Evolutionary conservation across 2,329 filamentous ascomycete genomes (phyloP), one percentile per base, ranked within the genome.

Genomic region (Phialophora expanda): DNA sequence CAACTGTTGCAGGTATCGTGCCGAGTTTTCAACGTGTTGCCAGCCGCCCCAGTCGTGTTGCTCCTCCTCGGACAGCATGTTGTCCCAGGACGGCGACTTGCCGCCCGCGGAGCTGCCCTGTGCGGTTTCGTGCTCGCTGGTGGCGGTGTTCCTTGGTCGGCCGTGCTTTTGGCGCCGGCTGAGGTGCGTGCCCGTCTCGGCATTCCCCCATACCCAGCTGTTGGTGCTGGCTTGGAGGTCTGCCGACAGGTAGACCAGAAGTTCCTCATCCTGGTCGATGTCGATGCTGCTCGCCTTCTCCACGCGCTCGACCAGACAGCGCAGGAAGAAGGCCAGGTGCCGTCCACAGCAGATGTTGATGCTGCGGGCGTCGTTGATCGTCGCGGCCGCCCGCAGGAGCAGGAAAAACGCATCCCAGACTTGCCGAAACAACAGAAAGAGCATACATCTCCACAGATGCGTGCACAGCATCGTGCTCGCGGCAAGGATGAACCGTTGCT

Each of bases 371-470:
- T 88, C 84, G 30, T 89, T 89, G 63, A 97, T 89, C 1, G 87
- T 85, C 1, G 87, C 85, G 11, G 90, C 86, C 0, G 90, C 88
- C 62, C 90, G 87, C 11, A 94, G 84, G 71, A 93, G 92, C 2
- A 87, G 86, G 11, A 89, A 78, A 0, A 94, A 93, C 1, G 88
- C 84, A 4, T 89, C 86, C 74, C 89, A 90, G 59, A 92, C 89
- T 50, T 89, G 89, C 0, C 87, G 86, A 59, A 96, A 86, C 24
- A 94, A 85, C 4, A 97, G 82, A 64, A 97, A 88, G 0, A 98
- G 83, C 1, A 90, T 85, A 74, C 90, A 96, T 24, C 94, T 90
- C 87, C 96, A 97, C 53, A 97, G 84, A 75, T 98, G 95, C 14
- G 87, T 88, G 64, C 92, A 90, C 8, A 96, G 83, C 71, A 94